Evolutionary conservation across 176 grass and related monocot genomes (phyloP), one percentile per base, ranked within the genome.

Genomic region (Echinochloa phyllopogon): DNA sequence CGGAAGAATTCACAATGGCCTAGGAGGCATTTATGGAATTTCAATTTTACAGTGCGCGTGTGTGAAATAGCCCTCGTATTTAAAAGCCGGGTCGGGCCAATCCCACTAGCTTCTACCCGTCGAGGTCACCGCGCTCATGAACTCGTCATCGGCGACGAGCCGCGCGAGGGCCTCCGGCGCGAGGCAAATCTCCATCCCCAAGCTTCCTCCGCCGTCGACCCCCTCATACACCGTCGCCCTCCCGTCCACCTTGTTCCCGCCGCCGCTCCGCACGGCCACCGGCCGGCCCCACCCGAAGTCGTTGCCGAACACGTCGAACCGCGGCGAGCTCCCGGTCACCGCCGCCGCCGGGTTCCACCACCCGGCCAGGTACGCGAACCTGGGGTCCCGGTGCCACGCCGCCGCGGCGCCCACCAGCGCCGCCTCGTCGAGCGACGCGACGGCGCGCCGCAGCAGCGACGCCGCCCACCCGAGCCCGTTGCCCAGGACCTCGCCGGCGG

Each of bases 251-350:
- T 86, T 90, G 65, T 74, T 84, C 6, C 57, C 78, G 16, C 41
- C 16, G 27, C 89, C 84, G 6, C 79, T 87, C 3, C 89, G 72
- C 0, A 78, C 74, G 0, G 39, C 67, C 42, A 91, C 38, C 52
- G 89, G 79, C 45, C 24, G 38, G 10, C 89, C 89, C 89, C 80
- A 80, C 1, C 78, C 83, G 40, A 83, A 86, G 27, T 90, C 88
- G 51, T 85, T 86, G 8, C 71, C 66, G 40, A 23, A 69, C 20
- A 69, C 66, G 40, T 69, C 84, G 42, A 91, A 91, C 56, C 84
- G 61, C 21, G 88, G 84, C 20, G 85, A 91, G 49, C 69, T 77
- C 4, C 50, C 76, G 3, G 73, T 81, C 0, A 8, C 17, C 75
- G 14, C 13, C 3, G 41, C 15, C 29, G 29, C 29, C 29, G 29